Conservation (phyloP, 352 stramenopile species). For the Globisporangium yorkense region DNA sequence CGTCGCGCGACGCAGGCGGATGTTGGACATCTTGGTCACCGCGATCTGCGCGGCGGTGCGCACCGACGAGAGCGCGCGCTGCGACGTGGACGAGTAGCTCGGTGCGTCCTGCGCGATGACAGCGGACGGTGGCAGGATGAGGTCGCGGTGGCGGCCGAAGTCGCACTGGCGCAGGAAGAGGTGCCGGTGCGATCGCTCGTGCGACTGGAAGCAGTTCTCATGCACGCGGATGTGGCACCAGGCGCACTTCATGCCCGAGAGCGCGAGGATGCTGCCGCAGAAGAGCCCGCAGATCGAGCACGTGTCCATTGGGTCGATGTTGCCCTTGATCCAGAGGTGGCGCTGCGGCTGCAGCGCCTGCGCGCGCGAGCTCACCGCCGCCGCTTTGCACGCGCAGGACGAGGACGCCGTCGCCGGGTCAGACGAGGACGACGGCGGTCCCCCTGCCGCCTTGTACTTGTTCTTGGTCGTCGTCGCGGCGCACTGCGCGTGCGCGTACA, state of each 20-base stretch:
- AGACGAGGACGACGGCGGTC: too few relatives aligned
- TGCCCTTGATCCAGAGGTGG: slow-evolving; percentile 79
- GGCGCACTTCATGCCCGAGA: slow-evolving; percentile 74
- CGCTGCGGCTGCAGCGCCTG: slow-evolving; percentile 19
- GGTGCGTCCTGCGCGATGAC: slow-evolving; percentile 36
- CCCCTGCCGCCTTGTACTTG: slow-evolving; percentile 8
- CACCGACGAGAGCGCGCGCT: slow-evolving; percentile 65
- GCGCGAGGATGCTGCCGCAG: slow-evolving; percentile 73
- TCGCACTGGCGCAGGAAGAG: slow-evolving; percentile 53
- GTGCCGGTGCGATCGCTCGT: slow-evolving; percentile 17
- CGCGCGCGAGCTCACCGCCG: slow-evolving; percentile 11
- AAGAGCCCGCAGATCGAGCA: slow-evolving; percentile 75
- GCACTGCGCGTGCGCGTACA: slow-evolving; percentile 76
- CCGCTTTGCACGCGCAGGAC: slow-evolving; percentile 11
- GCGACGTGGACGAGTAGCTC: slow-evolving; percentile 42
- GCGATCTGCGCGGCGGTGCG: slow-evolving; percentile 56
- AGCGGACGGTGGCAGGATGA: slow-evolving; percentile 61
- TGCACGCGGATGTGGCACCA: slow-evolving; percentile 81
- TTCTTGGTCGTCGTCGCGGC: slow-evolving; percentile 45
- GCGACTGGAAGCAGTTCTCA: slow-evolving; percentile 62
- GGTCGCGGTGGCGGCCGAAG: slow-evolving; percentile 56
- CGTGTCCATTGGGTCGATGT: slow-evolving; percentile 80
- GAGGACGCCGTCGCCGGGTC: neutral
- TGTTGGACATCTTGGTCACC: slow-evolving; percentile 68
- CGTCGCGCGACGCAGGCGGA: slow-evolving; percentile 44